Base-by-base conservation (phyloP, 208 protist species). In the Leishmania turanica region DNA sequence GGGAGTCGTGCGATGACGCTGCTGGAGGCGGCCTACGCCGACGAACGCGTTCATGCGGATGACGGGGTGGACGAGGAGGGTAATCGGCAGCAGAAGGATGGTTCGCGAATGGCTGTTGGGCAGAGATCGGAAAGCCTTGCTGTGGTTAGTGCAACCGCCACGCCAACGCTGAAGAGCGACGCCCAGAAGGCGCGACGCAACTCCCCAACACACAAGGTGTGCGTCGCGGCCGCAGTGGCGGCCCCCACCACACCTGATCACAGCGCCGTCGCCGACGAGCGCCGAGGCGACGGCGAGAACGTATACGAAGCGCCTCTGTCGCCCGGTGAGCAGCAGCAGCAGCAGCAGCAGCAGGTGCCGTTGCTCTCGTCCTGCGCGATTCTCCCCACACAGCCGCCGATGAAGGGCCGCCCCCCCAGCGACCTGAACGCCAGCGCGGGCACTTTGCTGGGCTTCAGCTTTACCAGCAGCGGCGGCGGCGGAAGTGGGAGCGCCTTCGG, bases 401-500 rank as follows among this genome's bases (percentile, higher is more conserved):
- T 51, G 69, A 73, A 17, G 49, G 47, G 69, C 9, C 19, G 27
- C 40, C 21, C 27, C 11, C 51, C 40, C 51, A 27, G 51, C 72
- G 72, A 45, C 56, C 65, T 49, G 58, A 56, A 47, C 70, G 31
- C 9, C 66, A 79, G 37, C 13, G 19, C 49, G 0, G 49, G 72
- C 70, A 72, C 24, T 0, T 24, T 66, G 24, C 54, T 84, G 19
- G 34, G 53, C 42, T 27, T 21, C 21, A 84, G 65, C 54, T 79
- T 69, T 45, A 76, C 77, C 31, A 80, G 66, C 47, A 77, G 70
- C 76, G 76, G 70, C 49, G 49, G 70, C 9, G 49, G 70, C 4
- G 66, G 69, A 9, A 78, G 56, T 53, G 56, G 49, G 77, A 60
- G 75, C 83, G 53, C 51, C 56, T 27, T 90, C 4, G 47, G n/a